Percentiles rank a stretch among this genome's conserved stretches.
phyloP scores from a whole-genome alignment of 2,329 filamentous ascomycete species.

The Paraphaeosphaeria sporulosa region DNA sequence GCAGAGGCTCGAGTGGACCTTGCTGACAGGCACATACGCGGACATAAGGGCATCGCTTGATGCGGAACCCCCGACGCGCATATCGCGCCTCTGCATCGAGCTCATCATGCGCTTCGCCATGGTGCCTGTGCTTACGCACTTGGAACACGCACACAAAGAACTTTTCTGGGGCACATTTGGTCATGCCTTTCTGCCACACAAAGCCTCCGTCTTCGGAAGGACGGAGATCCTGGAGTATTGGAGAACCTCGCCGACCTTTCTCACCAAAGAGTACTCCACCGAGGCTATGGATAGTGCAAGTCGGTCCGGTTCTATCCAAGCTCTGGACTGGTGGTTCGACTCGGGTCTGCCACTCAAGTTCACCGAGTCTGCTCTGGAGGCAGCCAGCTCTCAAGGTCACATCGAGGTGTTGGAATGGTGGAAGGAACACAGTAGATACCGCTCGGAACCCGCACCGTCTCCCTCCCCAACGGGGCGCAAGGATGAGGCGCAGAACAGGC shows the following conservation, averaged over 20 bases:
- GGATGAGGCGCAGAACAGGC: conserved; percentile 19
- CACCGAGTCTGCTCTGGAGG: conserved; percentile 85
- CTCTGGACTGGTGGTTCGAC: conserved; percentile 91
- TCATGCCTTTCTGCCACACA: conserved; percentile 81
- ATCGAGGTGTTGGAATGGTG: conserved; percentile 93
- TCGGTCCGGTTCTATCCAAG: conserved; percentile 81
- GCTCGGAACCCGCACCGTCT: conserved; percentile 33
- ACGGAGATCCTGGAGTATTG: conserved; percentile 90
- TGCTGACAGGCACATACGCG: conserved; percentile 74
- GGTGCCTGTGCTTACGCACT: conserved; percentile 76
- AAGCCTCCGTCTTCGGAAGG: conserved; percentile 87
- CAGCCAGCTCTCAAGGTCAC: conserved; percentile 84
- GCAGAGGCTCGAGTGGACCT: conserved; percentile 83
- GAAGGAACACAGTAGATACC: conserved; percentile 70
- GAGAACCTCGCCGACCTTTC: conserved; percentile 81
- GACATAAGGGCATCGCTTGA: conserved; percentile 78
- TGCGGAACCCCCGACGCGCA: conserved; percentile 72
- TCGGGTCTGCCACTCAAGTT: conserved; percentile 82
- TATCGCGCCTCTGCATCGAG: conserved; percentile 84
- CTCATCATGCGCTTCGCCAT: conserved; percentile 92
- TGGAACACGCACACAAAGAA: conserved; percentile 71
- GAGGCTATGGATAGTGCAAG: conserved; percentile 90
- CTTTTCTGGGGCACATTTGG: conserved; percentile 89
- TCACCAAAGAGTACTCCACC: conserved; percentile 83
- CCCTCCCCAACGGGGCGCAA: conserved; percentile 25